phyloP scores from a whole-genome alignment of 768 basidiomycete species.

The Pleurotus ostreatus region DNA sequence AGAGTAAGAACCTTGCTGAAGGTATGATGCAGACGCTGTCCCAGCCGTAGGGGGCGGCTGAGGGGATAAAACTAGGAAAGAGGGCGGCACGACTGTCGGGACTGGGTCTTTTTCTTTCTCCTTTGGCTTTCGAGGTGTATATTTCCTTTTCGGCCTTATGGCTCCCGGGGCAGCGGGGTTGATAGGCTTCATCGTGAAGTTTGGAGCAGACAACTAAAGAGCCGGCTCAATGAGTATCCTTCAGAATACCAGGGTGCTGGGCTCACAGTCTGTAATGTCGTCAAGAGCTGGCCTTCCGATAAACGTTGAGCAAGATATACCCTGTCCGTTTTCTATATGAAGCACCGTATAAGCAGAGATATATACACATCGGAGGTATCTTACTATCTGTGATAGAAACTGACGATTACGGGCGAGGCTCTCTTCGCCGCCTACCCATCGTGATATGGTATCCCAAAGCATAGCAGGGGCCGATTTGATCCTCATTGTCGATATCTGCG shows the following conservation, averaged over 20 bases:
- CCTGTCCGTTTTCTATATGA: constrained; percentile 38
- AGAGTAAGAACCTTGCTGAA: not conserved
- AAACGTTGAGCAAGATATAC: constrained; percentile 57
- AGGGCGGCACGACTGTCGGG: not conserved
- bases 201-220: constrained; percentile 37
- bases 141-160: constrained; percentile 27
- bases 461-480: constrained; percentile 43
- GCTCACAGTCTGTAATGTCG: constrained; percentile 55
- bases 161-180: constrained; percentile 40
- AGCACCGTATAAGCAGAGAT: not conserved
- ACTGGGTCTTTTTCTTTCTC: not conserved
- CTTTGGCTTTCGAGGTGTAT: constrained; percentile 21
- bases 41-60: not conserved
- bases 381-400: constrained; percentile 44
- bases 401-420: constrained; percentile 46
- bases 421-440: constrained; percentile 59
- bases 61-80: not conserved
- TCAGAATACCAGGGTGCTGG: not conserved
- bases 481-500: constrained; percentile 40
- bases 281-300: constrained; percentile 48
- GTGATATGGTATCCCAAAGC: constrained; percentile 54
- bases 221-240: constrained; percentile 10
- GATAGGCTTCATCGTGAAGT: constrained; percentile 53
- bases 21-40: too few species aligned
- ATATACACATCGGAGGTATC: constrained; percentile 10